Conservation (phyloP, 2,329 filamentous ascomycete genomes). For the Pseudofabraea citricarpa region DNA sequence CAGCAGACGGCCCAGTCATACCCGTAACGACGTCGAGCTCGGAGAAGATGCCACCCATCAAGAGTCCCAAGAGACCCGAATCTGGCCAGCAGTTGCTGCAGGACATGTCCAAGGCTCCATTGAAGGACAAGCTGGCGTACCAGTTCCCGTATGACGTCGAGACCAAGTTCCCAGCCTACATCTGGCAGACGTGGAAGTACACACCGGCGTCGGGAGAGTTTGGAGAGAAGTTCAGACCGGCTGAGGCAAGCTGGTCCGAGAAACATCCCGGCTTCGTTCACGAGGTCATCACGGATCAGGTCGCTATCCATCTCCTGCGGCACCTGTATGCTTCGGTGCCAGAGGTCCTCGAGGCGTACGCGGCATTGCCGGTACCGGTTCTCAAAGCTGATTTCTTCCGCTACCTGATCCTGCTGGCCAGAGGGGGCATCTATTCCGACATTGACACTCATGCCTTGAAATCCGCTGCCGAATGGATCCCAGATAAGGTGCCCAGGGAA, state of each 20-base stretch:
- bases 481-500: slow-evolving; percentile 67
- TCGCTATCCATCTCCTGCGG: slow-evolving; percentile 74
- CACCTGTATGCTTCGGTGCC: slow-evolving; percentile 83
- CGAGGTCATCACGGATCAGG: slow-evolving; percentile 91
- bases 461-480: slow-evolving; percentile 84
- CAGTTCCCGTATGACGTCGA: slow-evolving; percentile 91
- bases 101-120: slow-evolving; percentile 66
- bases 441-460: slow-evolving; percentile 88
- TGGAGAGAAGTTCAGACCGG: slow-evolving; percentile 65
- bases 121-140: slow-evolving; percentile 80
- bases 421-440: slow-evolving; percentile 81
- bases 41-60: slow-evolving; percentile 2
- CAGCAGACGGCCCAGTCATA: slow-evolving; percentile 8
- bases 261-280: slow-evolving; percentile 89
- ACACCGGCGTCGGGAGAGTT: slow-evolving; percentile 76
- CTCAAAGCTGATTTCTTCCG: slow-evolving; percentile 72
- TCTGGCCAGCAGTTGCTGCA: slow-evolving; percentile 18
- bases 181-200: slow-evolving; percentile 99
- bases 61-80: slow-evolving; percentile 10
- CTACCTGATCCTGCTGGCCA: slow-evolving; percentile 67
- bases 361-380: slow-evolving; percentile 66
- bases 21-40: slow-evolving; percentile 9
- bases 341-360: slow-evolving; percentile 73
- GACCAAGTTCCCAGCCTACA: slow-evolving; percentile 89
- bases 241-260: slow-evolving; percentile 86